Conservation (phyloP, 495 filamentous ascomycete genomes). For the Podospora australis region DNA sequence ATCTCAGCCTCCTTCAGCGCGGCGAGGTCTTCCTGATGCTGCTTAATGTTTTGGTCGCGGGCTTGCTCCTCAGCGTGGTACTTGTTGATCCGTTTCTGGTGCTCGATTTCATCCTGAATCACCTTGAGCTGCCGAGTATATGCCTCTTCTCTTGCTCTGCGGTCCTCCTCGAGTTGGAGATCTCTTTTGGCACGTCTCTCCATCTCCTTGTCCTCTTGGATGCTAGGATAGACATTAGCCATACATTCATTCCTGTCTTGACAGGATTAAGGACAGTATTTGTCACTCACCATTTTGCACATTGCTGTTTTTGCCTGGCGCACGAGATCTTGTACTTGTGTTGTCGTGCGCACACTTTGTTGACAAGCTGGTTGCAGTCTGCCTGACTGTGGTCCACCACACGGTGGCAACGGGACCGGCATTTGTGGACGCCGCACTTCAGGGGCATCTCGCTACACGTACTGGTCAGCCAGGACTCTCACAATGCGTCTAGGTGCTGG, state of each 20-base stretch:
- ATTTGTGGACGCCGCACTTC: constrained; percentile 57
- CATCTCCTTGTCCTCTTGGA: constrained; percentile 41
- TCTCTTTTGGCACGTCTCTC: constrained; percentile 44
- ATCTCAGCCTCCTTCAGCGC: constrained; percentile 12
- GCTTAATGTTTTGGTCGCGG: constrained; percentile 40
- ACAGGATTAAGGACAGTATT: too few relatives aligned
- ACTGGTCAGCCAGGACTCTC: background rate
- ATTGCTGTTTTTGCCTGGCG: constrained; percentile 25
- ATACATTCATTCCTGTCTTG: too few relatives aligned
- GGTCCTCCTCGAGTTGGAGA: constrained; percentile 47
- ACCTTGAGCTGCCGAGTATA: constrained; percentile 48
- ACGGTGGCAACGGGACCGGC: constrained; percentile 57
- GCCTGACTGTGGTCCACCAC: constrained; percentile 61
- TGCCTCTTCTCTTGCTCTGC: constrained; percentile 40
- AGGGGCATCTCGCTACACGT: constrained; percentile 43
- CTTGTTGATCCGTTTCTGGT: constrained; percentile 41
- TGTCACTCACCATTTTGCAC: constrained; percentile 38
- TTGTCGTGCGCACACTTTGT: constrained; percentile 43
- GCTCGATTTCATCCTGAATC: constrained; percentile 52
- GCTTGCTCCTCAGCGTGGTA: constrained; percentile 41
- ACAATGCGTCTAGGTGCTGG: too few relatives aligned
- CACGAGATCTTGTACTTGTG: constrained; percentile 41
- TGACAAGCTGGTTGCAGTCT: constrained; percentile 43
- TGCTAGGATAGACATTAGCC: too few relatives aligned
- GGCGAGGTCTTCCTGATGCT: constrained; percentile 25